These are phyloP conservation scores for Candida lessepsii DNA, from an alignment of 805 yeast genomes.

Conservation along the genomic window DNA sequence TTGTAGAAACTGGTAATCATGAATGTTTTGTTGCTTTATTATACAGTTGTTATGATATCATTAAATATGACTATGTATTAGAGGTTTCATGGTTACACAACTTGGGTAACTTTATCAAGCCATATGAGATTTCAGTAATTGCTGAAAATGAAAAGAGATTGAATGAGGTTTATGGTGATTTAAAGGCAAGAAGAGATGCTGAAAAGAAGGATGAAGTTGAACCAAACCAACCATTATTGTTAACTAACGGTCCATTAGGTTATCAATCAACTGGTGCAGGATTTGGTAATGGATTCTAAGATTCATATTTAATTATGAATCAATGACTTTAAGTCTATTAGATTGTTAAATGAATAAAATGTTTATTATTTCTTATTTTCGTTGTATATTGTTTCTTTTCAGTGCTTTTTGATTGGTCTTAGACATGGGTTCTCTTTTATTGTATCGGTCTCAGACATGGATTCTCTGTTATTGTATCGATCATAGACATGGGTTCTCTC, in stretches of 20 bases:
- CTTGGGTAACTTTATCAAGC: slow-evolving; percentile 82
- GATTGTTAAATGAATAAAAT: slow-evolving; percentile 6
- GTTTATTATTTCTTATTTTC: not conserved
- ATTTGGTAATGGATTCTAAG: slow-evolving; percentile 50
- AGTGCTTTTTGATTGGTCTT: no score
- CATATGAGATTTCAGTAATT: slow-evolving; percentile 82
- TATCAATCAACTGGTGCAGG: slow-evolving; percentile 73
- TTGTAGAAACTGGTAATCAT: slow-evolving; percentile 94
- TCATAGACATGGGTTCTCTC: no score
- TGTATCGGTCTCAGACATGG: no score
- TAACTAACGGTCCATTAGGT: slow-evolving; percentile 73
- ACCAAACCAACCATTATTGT: slow-evolving; percentile 70
- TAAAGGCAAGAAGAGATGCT: slow-evolving; percentile 65
- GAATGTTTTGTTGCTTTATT: slow-evolving; percentile 91
- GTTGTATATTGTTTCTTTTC: no score
- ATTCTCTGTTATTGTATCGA: no score
- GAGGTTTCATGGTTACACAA: slow-evolving; percentile 91
- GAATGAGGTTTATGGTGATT: slow-evolving; percentile 63
- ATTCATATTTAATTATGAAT: not conserved
- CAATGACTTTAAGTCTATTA: not conserved
- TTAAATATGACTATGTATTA: slow-evolving; percentile 78
- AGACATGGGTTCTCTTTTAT: no score
- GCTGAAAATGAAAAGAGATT: slow-evolving; percentile 74
- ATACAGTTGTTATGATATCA: slow-evolving; percentile 77
- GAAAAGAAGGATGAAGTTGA: slow-evolving; percentile 46